Evolutionary conservation across 805 yeast genomes (phyloP).

Genomic region (Pichia exigua): DNA sequence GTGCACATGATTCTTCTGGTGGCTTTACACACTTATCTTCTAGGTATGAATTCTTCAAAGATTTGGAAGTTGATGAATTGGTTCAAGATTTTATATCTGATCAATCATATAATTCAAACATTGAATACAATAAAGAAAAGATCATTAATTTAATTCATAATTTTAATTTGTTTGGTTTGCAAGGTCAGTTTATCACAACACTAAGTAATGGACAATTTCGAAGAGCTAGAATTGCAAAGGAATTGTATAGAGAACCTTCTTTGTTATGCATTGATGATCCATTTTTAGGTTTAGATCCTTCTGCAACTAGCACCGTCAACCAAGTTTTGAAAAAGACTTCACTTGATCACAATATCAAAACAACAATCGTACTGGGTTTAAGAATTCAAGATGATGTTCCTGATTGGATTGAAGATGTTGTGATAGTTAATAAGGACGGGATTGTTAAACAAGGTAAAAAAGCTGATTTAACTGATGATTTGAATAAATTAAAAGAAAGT

Average conservation of each 20-base stretch:
- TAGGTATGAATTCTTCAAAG: conserved; percentile 80
- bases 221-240: conserved; percentile 78
- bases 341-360: conserved; percentile 18
- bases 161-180: conserved; percentile 49
- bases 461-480: conserved; percentile 19
- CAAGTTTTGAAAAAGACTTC: conserved; percentile 33
- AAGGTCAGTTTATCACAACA: conserved; percentile 74
- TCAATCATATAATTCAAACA: conserved; percentile 39
- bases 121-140: conserved; percentile 27
- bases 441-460: conserved; percentile 42
- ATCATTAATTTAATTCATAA: conserved; percentile 37
- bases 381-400: conserved; percentile 73
- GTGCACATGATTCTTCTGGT: conserved; percentile 33
- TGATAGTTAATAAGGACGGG: conserved; percentile 51
- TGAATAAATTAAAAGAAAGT: conserved; percentile 19
- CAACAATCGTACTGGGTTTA: conserved; percentile 64
- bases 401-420: conserved; percentile 69
- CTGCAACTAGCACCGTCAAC: conserved; percentile 55
- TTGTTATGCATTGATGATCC: conserved; percentile 82
- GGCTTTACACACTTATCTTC: conserved; percentile 73
- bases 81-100: conserved; percentile 55
- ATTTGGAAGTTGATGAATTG: conserved; percentile 64
- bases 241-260: conserved; percentile 57
- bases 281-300: conserved; percentile 82
- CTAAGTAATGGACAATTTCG: conserved; percentile 92